Conservation (phyloP, 768 basidiomycete species). For the Hydnum rufescens region DNA sequence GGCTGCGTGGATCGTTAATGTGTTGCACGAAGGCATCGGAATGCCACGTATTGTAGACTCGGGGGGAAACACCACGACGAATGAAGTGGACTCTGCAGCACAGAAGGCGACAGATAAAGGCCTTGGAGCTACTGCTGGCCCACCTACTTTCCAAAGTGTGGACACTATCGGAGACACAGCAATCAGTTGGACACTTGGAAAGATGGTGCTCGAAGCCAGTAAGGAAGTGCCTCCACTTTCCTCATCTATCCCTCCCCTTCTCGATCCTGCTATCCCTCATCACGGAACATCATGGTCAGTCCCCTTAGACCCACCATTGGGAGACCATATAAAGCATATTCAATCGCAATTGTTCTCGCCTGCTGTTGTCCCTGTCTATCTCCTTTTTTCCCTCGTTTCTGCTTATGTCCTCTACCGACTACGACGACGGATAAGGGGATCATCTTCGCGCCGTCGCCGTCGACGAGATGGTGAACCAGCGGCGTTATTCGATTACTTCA, state of each 20-base stretch:
- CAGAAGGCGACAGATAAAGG: slow-evolving; percentile 67
- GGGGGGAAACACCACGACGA: slow-evolving; percentile 47
- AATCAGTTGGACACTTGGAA: slow-evolving; percentile 94
- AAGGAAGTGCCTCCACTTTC: slow-evolving; percentile 41
- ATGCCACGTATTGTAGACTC: slow-evolving; percentile 80
- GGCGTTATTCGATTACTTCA: neutral
- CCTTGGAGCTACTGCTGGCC: slow-evolving; percentile 25
- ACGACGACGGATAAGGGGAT: neutral
- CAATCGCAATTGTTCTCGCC: neutral
- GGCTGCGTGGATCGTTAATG: slow-evolving; percentile 93
- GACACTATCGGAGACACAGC: slow-evolving; percentile 86
- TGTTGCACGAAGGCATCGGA: slow-evolving; percentile 89
- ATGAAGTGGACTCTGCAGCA: neutral
- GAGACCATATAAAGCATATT: neutral
- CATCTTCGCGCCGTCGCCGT: neutral
- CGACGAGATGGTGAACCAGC: neutral
- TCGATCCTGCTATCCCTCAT: neutral
- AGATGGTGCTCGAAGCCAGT: slow-evolving; percentile 97
- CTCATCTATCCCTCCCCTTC: neutral
- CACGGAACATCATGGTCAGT: neutral
- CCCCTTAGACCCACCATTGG: neutral
- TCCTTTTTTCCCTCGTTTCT: neutral
- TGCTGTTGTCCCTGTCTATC: neutral
- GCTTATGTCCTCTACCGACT: neutral
- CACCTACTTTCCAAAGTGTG: slow-evolving; percentile 74